Percentiles rank a stretch among this genome's conserved stretches.
Conservation (phyloP, 2,329 filamentous ascomycete genomes). For the Fonsecaea multimorphosa region DNA sequence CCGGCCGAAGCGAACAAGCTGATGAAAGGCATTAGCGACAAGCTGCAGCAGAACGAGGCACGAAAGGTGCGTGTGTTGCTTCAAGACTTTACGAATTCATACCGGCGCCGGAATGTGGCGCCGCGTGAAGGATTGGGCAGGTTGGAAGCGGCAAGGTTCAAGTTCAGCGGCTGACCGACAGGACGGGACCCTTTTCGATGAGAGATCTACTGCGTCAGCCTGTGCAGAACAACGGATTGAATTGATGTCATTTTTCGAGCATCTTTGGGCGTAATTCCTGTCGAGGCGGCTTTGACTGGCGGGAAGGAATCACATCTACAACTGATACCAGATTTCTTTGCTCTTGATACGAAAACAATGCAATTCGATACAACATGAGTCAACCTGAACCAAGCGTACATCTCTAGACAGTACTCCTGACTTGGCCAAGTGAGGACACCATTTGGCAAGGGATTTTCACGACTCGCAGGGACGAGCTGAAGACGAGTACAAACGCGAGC, state of each 20-base stretch:
- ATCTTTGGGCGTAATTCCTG: conserved; percentile 3
- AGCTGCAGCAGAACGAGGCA: conserved; percentile 70
- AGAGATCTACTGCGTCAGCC: background rate
- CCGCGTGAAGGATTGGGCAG: conserved; percentile 88
- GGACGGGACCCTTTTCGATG: background rate
- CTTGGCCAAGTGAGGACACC: background rate
- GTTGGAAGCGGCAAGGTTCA: conserved; percentile 84
- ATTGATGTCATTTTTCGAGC: conserved; percentile 1
- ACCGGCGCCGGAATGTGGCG: conserved; percentile 92
- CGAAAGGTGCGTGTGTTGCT: conserved; percentile 82
- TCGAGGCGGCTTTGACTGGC: background rate
- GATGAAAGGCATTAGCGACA: conserved; percentile 79
- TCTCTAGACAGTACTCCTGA: conserved; percentile 2
- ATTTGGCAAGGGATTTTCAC: background rate
- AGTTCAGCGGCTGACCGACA: conserved; percentile 65
- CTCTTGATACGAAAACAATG: conserved; percentile 6
- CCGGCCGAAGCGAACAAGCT: conserved; percentile 80
- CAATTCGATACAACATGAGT: conserved; percentile 7
- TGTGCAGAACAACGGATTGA: background rate
- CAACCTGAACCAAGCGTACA: background rate
- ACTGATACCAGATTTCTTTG: conserved; percentile 4
- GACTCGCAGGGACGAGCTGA: background rate
- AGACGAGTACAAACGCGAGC: background rate
- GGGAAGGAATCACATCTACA: background rate
- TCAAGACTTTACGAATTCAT: conserved; percentile 96